Percentiles rank a stretch among this genome's conserved stretches.
phyloP scores from a whole-genome alignment of 345 rosid species.

The Populus nigra region DNA sequence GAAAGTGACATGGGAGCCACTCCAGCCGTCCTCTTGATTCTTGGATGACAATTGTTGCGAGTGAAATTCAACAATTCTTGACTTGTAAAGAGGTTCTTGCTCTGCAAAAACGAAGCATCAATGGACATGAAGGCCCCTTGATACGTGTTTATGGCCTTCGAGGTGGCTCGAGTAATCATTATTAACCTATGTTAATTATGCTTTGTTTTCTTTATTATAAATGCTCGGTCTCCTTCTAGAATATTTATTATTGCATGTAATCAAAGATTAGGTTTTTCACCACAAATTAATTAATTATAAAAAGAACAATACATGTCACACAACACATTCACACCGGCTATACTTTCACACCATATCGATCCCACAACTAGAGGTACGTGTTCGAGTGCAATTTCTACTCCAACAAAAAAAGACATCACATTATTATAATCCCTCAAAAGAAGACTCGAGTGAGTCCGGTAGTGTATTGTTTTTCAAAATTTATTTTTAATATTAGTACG shows the following conservation, averaged over 20 bases:
- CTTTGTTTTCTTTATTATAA: slow-evolving; percentile 5
- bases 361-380: not conserved
- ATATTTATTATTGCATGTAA: not conserved
- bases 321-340: slow-evolving; percentile 12
- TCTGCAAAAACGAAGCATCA: slow-evolving; percentile 27
- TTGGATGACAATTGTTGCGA: slow-evolving; percentile 37
- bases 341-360: slow-evolving; percentile 18
- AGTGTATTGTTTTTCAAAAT: too few relatives aligned
- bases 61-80: slow-evolving; percentile 1
- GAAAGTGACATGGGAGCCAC: slow-evolving; percentile 22
- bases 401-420: not conserved
- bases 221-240: slow-evolving; percentile 47
- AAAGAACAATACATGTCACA: not conserved
- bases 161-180: slow-evolving; percentile 16
- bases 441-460: not conserved
- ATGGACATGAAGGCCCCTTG: slow-evolving; percentile 14
- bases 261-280: slow-evolving; percentile 24
- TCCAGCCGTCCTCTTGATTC: slow-evolving; percentile 39
- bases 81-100: slow-evolving; percentile 12
- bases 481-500: too few relatives aligned
- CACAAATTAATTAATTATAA: slow-evolving; percentile 4
- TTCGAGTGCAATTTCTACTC: slow-evolving; percentile 2
- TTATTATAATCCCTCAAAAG: not conserved
- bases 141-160: not conserved
- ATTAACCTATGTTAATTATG: not conserved